Evolutionary conservation across 2,329 filamentous ascomycete genomes (phyloP).

Genomic region (Trichoderma harzianum): DNA sequence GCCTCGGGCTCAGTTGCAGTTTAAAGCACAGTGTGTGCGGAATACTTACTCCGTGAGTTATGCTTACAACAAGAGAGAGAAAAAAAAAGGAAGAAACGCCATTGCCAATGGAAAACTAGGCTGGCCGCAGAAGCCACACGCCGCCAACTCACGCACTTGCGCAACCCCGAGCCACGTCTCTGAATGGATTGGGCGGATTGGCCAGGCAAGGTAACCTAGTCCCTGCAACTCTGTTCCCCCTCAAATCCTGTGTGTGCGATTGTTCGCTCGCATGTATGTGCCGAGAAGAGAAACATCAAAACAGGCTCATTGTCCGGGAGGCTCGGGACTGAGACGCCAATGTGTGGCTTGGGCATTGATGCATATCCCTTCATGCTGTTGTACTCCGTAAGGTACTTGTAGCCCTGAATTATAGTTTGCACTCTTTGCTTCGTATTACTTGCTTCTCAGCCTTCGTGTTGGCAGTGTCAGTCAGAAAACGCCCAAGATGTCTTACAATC

Average conservation of each 20-base stretch:
- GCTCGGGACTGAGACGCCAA: background rate
- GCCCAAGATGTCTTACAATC: background rate
- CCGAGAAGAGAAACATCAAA: background rate
- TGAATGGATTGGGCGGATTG: background rate
- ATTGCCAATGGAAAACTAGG: background rate
- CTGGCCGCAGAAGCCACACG: background rate
- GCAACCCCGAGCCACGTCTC: constrained; percentile 1
- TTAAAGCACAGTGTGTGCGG: background rate
- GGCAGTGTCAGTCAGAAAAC: background rate
- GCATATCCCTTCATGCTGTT: background rate
- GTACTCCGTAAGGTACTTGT: background rate
- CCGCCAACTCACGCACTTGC: background rate
- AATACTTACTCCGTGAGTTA: background rate
- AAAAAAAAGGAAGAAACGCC: background rate
- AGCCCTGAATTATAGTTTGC: background rate
- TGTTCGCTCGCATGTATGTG: background rate
- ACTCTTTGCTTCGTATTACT: background rate
- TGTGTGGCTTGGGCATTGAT: constrained; percentile 1
- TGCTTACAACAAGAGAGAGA: background rate
- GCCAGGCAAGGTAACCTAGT: background rate
- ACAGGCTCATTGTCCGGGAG: background rate
- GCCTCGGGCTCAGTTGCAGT: background rate
- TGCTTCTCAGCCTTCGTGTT: background rate
- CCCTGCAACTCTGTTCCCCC: background rate
- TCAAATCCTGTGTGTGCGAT: background rate